phyloP scores from a whole-genome alignment of 345 rosid genomes.

The Carallia pectinifolia region DNA sequence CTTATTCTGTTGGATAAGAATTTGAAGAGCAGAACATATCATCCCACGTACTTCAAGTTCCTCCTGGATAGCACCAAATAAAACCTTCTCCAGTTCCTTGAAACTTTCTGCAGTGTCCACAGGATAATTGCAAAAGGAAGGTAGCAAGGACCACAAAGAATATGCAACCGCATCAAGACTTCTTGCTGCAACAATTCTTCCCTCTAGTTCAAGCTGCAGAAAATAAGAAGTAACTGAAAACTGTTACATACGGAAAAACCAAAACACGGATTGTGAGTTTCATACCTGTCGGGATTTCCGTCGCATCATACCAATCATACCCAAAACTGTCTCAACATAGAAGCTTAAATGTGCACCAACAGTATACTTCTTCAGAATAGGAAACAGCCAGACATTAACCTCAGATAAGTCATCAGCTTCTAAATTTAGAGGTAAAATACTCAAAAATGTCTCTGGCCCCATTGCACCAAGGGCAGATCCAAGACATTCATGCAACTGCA shows the following conservation, averaged over 20 bases:
- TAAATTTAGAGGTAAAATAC: slow-evolving; percentile 66
- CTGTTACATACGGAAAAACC: slow-evolving; percentile 8
- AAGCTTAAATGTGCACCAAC: slow-evolving; percentile 77
- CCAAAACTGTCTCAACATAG: slow-evolving; percentile 61
- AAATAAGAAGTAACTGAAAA: slow-evolving; percentile 21
- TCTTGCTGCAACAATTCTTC: slow-evolving; percentile 56
- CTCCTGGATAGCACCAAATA: slow-evolving; percentile 55
- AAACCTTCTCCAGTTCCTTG: slow-evolving; percentile 49
- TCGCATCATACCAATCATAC: slow-evolving; percentile 44
- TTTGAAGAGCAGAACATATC: slow-evolving; percentile 71
- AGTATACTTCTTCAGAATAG: slow-evolving; percentile 85
- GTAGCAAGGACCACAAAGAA: slow-evolving; percentile 87
- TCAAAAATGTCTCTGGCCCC: slow-evolving; percentile 85
- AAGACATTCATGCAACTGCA: slow-evolving; percentile 85
- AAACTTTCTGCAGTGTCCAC: slow-evolving; percentile 73
- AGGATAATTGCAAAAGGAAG: slow-evolving; percentile 90
- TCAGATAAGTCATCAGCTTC: slow-evolving; percentile 76
- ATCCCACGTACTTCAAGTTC: slow-evolving; percentile 63
- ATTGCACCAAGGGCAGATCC: slow-evolving; percentile 93
- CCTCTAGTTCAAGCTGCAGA: slow-evolving; percentile 76
- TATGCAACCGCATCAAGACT: slow-evolving; percentile 65
- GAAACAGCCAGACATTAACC: slow-evolving; percentile 91
- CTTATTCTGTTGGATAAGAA: slow-evolving; percentile 70
- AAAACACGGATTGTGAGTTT: neutral
- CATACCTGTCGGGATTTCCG: slow-evolving; percentile 66